Conservation (phyloP, 768 basidiomycete species). For the Phanerochaete sordida region DNA sequence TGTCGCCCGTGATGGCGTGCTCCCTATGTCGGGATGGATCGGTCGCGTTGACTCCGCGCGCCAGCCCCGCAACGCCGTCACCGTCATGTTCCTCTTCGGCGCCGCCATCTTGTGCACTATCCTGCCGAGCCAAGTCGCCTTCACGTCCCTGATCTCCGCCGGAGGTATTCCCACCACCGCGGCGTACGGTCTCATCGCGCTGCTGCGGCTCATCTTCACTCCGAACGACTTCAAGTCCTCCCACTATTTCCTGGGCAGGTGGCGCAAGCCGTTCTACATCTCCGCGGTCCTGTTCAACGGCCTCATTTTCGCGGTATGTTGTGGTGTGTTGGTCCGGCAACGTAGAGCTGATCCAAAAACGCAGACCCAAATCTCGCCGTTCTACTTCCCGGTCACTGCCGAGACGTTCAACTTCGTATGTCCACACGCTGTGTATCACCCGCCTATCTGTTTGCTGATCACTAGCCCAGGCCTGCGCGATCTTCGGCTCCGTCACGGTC, state of each 20-base stretch:
- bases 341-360: too few species aligned
- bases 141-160: slow-evolving; percentile 86
- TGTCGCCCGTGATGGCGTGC: slow-evolving; percentile 90
- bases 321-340: too few species aligned
- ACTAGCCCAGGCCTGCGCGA: slow-evolving; percentile 60
- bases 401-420: slow-evolving; percentile 83
- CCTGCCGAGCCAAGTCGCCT: slow-evolving; percentile 86
- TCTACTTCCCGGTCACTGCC: slow-evolving; percentile 78
- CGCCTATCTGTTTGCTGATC: neutral
- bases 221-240: slow-evolving; percentile 71
- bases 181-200: slow-evolving; percentile 79
- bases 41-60: slow-evolving; percentile 64
- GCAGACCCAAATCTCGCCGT: slow-evolving; percentile 82
- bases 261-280: slow-evolving; percentile 65
- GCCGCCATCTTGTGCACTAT: slow-evolving; percentile 80
- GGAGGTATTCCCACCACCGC: slow-evolving; percentile 85
- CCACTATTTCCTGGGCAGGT: slow-evolving; percentile 67
- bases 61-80: slow-evolving; percentile 82
- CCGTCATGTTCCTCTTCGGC: slow-evolving; percentile 80
- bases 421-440: slow-evolving; percentile 9
- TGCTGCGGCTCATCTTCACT: slow-evolving; percentile 75
- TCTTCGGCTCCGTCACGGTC: slow-evolving; percentile 75
- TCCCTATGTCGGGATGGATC: slow-evolving; percentile 84
- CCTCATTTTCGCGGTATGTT: slow-evolving; percentile 68
- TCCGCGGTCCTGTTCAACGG: slow-evolving; percentile 68